Conservation (phyloP, 1,284 basidiomycete genomes). For the Pseudozyma pruni region DNA sequence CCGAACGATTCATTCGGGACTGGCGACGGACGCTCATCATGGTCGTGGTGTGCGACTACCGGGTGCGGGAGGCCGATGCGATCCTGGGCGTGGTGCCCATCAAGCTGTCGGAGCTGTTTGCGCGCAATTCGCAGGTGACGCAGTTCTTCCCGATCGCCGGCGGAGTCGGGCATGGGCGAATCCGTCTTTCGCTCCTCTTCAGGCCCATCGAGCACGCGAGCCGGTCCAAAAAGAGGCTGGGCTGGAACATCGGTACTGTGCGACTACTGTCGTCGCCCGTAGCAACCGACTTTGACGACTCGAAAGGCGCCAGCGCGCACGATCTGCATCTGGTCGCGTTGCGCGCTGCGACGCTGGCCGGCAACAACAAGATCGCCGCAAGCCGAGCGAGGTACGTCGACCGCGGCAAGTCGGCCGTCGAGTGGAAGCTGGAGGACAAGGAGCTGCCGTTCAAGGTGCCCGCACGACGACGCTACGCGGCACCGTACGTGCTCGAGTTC, state of each 20-base stretch:
- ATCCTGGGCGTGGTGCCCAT: conserved; percentile 55
- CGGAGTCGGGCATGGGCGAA: conserved; percentile 41
- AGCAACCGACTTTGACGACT: conserved; percentile 43
- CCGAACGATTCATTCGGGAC: conserved; percentile 70
- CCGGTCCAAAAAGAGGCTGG: conserved; percentile 26
- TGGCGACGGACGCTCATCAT: conserved; percentile 69
- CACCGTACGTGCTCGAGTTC: conserved; percentile 53
- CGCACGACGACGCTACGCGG: conserved; percentile 38
- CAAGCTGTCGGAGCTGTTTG: conserved; percentile 49
- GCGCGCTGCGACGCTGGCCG: conserved; percentile 36
- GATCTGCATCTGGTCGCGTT: conserved; percentile 28
- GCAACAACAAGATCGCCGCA: conserved; percentile 20
- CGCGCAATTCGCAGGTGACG: conserved; percentile 45
- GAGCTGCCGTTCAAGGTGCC: conserved; percentile 47
- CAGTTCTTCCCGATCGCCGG: conserved; percentile 54
- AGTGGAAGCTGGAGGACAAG: conserved; percentile 27
- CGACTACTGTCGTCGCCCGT: conserved; percentile 32
- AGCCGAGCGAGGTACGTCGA: conserved; percentile 16
- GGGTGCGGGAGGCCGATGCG: conserved; percentile 44
- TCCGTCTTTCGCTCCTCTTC: conserved; percentile 49
- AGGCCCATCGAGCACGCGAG: conserved; percentile 30
- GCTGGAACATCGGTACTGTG: conserved; percentile 49
- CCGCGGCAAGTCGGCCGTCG: conserved; percentile 11
- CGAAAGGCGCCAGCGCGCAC: conserved; percentile 12
- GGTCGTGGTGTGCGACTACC: conserved; percentile 69